These are phyloP conservation scores for Rhynchospora breviuscula DNA, from an alignment of 176 grass and related monocot species.

Conservation along the genomic window DNA sequence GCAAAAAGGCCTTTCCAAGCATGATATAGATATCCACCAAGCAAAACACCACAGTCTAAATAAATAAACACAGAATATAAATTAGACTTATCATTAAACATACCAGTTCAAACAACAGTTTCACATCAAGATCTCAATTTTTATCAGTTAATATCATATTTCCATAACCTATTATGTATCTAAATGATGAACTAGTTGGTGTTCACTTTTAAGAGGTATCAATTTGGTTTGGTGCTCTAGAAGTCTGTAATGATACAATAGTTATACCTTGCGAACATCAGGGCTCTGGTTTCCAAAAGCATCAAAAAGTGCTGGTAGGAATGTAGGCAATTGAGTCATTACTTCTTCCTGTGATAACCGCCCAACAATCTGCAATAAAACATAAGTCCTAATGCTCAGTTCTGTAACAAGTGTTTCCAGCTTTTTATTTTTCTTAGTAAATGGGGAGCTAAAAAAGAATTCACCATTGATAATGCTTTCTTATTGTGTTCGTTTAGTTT, in stretches of 20 bases:
- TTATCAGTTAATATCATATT: not conserved
- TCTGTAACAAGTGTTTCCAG: not conserved
- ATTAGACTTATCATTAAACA: not conserved
- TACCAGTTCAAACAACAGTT: not conserved
- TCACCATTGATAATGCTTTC: no score
- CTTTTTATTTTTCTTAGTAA: not conserved
- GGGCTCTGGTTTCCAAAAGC: constrained; percentile 94
- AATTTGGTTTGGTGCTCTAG: not conserved
- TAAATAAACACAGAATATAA: not conserved
- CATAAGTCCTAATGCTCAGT: not conserved
- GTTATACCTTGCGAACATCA: constrained; percentile 82
- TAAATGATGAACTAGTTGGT: not conserved
- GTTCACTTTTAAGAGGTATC: not conserved
- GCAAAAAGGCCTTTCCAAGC: constrained; percentile 77
- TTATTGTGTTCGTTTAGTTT: no score
- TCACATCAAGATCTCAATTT: not conserved
- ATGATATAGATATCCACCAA: constrained; percentile 96
- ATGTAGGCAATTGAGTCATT: constrained; percentile 76
- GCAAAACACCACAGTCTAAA: constrained; percentile 90
- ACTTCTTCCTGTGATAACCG: constrained; percentile 76
- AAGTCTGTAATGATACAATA: not conserved
- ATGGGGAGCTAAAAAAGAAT: not conserved
- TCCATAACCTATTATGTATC: not conserved
- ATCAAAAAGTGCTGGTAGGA: constrained; percentile 89
- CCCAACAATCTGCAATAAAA: constrained; percentile 65